Evolutionary conservation across 805 yeast genomes (phyloP).

Genomic region (Candida ovalis): DNA sequence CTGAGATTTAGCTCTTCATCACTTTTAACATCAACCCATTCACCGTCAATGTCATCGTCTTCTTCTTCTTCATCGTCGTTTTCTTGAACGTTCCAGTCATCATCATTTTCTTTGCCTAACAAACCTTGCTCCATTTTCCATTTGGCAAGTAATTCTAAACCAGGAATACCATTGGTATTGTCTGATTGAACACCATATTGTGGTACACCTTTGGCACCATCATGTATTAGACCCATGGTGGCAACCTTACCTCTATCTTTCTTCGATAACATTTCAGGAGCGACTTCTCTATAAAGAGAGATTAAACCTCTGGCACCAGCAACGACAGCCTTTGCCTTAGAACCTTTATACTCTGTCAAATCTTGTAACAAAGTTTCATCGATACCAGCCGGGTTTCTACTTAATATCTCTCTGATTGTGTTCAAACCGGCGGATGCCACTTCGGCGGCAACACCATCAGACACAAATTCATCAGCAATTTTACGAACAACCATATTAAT

Average conservation of each 20-base stretch:
- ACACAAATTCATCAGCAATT: constrained; percentile 94
- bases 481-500: constrained; percentile 78
- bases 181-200: constrained; percentile 72
- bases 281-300: constrained; percentile 84
- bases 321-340: constrained; percentile 89
- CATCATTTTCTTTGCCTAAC: constrained; percentile 50
- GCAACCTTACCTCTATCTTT: constrained; percentile 95
- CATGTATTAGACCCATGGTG: constrained; percentile 70
- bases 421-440: constrained; percentile 98
- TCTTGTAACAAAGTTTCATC: constrained; percentile 87
- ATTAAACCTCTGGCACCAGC: constrained; percentile 91
- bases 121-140: constrained; percentile 70
- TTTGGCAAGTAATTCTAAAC: constrained; percentile 81
- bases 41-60: constrained; percentile 70
- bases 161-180: constrained; percentile 74
- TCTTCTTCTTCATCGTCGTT: constrained; percentile 34
- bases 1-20: constrained; percentile 68
- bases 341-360: constrained; percentile 83
- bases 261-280: constrained; percentile 88
- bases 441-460: constrained; percentile 97
- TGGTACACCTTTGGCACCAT: constrained; percentile 45
- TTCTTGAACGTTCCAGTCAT: constrained; percentile 63
- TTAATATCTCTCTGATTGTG: constrained; percentile 86
- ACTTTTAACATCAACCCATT: constrained; percentile 86
- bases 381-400: constrained; percentile 94